Conservation (phyloP, 768 basidiomycete species). For the Tulasnella sp. region DNA sequence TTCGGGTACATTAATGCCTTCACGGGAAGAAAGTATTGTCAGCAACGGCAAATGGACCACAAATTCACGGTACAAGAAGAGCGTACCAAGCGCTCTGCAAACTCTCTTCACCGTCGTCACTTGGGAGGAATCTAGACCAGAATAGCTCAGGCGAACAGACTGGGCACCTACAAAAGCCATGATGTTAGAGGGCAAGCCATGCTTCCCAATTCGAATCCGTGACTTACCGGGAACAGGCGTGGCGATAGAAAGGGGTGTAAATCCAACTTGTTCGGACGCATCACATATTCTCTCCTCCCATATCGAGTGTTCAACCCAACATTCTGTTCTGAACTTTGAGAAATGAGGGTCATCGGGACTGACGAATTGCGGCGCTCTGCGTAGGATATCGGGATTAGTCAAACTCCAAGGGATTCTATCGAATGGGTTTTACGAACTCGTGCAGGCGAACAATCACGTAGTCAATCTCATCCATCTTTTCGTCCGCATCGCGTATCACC, state of each 20-base stretch:
- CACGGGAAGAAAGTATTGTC: neutral
- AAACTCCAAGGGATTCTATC: neutral
- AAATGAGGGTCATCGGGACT: neutral
- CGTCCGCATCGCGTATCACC: slow-evolving; percentile 33
- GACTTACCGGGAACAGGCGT: slow-evolving; percentile 53
- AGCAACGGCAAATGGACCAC: neutral
- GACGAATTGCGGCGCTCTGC: slow-evolving; percentile 14
- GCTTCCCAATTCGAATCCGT: neutral
- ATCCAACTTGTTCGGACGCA: slow-evolving; percentile 60
- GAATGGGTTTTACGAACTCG: slow-evolving; percentile 42
- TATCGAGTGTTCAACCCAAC: slow-evolving; percentile 86
- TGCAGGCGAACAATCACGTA: slow-evolving; percentile 65
- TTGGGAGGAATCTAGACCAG: slow-evolving; percentile 64
- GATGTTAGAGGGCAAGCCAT: neutral
- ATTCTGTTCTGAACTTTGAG: slow-evolving; percentile 59
- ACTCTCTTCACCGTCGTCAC: slow-evolving; percentile 58
- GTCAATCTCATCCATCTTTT: slow-evolving; percentile 47
- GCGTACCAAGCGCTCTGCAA: slow-evolving; percentile 56
- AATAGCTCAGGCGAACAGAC: slow-evolving; percentile 53
- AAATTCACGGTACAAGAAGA: neutral
- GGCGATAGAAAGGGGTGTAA: slow-evolving; percentile 52
- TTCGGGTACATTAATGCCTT: slow-evolving; percentile 49
- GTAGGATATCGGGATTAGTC: neutral
- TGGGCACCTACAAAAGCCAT: slow-evolving; percentile 42
- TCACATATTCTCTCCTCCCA: slow-evolving; percentile 64